These are phyloP conservation scores for Artemisia argyi DNA, from an alignment of 129 eudicot species.

Conservation along the genomic window DNA sequence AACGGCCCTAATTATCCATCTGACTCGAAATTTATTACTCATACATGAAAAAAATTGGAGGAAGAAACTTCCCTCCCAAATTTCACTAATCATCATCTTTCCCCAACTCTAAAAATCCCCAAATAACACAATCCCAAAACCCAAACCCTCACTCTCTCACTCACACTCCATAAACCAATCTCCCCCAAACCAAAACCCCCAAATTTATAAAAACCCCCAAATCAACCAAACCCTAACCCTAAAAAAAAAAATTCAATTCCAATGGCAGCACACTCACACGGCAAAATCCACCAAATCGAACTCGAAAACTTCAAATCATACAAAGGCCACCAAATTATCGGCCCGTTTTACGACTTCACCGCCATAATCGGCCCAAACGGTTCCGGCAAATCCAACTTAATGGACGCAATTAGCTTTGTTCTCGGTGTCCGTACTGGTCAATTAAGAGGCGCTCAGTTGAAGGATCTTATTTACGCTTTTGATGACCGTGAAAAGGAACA, in stretches of 20 bases:
- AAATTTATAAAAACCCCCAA: too few relatives aligned
- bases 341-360: conserved; percentile 90
- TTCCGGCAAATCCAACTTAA: conserved; percentile 89
- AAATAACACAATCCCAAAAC: too few relatives aligned
- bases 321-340: conserved; percentile 84
- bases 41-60: too few relatives aligned
- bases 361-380: conserved; percentile 99
- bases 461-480: conserved; percentile 83
- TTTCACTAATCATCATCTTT: too few relatives aligned
- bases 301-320: conserved; percentile 97
- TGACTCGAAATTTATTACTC: too few relatives aligned
- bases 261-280: conserved; percentile 62
- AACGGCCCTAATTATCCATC: too few relatives aligned
- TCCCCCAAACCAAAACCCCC: too few relatives aligned
- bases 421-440: conserved; percentile 97
- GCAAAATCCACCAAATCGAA: conserved; percentile 85
- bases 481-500: conserved; percentile 83
- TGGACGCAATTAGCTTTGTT: conserved; percentile 98
- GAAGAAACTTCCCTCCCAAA: too few relatives aligned
- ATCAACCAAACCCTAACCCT: conserved; percentile 5
- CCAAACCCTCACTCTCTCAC: too few relatives aligned
- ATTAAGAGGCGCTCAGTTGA: conserved; percentile 83
- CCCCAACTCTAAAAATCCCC: too few relatives aligned
- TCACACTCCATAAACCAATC: too few relatives aligned
- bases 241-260: conserved; percentile 35